Conservation (phyloP, 176 grass and related monocot genomes). For the Thalia dealbata region DNA sequence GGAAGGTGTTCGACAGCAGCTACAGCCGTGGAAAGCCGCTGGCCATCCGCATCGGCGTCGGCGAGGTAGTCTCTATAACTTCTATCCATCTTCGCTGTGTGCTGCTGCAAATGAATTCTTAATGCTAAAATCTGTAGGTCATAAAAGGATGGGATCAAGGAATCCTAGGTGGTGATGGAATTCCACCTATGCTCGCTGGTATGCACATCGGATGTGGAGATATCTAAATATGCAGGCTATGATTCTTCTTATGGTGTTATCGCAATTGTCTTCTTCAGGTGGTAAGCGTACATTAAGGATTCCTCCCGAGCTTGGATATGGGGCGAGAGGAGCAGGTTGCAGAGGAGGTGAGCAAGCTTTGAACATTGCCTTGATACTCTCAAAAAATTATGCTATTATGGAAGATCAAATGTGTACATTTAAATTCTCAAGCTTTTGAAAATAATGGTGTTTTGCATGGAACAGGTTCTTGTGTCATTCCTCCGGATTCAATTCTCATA, state of each 20-base stretch:
- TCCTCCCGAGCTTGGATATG: constrained; percentile 73
- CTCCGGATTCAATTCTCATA: constrained; percentile 84
- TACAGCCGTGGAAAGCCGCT: constrained; percentile 65
- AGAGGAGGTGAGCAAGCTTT: constrained; percentile 29
- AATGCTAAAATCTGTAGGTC: constrained; percentile 26
- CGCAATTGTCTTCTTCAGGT: constrained; percentile 26
- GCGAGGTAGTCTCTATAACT: constrained; percentile 38
- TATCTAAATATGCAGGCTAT: not conserved
- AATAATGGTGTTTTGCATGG: not conserved
- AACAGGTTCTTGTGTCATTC: constrained; percentile 68
- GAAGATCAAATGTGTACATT: too few relatives aligned
- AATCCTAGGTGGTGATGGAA: constrained; percentile 63
- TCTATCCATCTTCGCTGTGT: too few relatives aligned
- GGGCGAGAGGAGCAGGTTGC: constrained; percentile 67
- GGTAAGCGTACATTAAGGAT: constrained; percentile 73
- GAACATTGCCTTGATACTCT: too few relatives aligned
- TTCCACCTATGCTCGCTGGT: constrained; percentile 83
- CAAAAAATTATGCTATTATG: too few relatives aligned
- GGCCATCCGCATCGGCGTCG: constrained; percentile 66
- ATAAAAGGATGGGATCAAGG: constrained; percentile 99
- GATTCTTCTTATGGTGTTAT: not conserved
- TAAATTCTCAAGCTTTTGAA: not conserved
- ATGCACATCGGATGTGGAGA: not conserved
- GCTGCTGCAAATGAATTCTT: not conserved
- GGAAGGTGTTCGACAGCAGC: constrained; percentile 92